A percentile compares a stretch with the other conserved stretches of the same genome.
Conservation (phyloP, 2,329 filamentous ascomycete species). For the Fusarium sp. region DNA sequence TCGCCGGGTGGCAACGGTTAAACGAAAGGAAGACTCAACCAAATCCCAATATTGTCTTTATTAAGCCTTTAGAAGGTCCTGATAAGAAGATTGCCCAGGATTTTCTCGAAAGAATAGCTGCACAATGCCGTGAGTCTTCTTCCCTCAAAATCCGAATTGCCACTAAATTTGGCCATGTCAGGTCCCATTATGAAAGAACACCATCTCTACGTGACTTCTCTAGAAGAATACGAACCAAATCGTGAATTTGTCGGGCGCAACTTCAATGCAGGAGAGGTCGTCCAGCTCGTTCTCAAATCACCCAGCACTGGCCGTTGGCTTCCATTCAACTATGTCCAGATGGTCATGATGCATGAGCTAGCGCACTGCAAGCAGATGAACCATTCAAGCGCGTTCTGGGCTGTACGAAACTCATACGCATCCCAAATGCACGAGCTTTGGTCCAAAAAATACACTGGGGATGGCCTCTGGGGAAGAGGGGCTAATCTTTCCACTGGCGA, state of each 20-base stretch:
- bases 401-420: conserved; percentile 78
- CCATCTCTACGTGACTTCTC: conserved; percentile 71
- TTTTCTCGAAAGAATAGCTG: conserved; percentile 80
- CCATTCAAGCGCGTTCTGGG: conserved; percentile 84
- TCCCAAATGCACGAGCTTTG: conserved; percentile 77
- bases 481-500: conserved; percentile 69
- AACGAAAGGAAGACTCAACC: conserved; percentile 80
- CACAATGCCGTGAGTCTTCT: conserved; percentile 72
- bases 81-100: conserved; percentile 72
- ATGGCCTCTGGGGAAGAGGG: conserved; percentile 85
- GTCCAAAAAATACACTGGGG: conserved; percentile 77
- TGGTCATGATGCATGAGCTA: conserved; percentile 96
- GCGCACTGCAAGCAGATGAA: conserved; percentile 95
- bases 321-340: conserved; percentile 85
- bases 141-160: not conserved
- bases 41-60: conserved; percentile 84
- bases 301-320: conserved; percentile 75
- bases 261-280: conserved; percentile 88
- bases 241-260: conserved; percentile 87
- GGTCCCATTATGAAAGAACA: conserved; percentile 77
- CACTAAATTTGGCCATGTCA: conserved; percentile 40
- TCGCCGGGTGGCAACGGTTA: conserved; percentile 79
- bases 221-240: conserved; percentile 87
- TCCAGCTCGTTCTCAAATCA: conserved; percentile 84
- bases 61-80: conserved; percentile 77